phyloP scores from a whole-genome alignment of 148 eudicot species.

The Silene latifolia region DNA sequence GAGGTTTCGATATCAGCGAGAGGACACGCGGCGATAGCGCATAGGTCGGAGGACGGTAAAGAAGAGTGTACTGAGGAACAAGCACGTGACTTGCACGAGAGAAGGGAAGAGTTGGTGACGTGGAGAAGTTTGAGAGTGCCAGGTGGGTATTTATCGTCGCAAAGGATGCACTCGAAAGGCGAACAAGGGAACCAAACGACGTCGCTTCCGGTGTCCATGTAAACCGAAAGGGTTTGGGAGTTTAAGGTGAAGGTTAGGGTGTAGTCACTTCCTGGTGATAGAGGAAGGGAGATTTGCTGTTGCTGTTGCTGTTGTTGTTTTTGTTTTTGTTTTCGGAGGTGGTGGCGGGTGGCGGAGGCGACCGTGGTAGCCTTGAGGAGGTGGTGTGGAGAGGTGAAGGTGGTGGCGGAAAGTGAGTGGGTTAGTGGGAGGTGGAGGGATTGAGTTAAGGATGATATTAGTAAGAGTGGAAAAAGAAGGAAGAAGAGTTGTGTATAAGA shows the following conservation, averaged over 20 bases:
- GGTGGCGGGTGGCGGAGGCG: conserved; percentile 52
- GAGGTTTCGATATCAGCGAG: conserved; percentile 58
- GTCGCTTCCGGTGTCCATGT: conserved; percentile 97
- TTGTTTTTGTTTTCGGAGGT: conserved; percentile 18
- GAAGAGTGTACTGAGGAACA: conserved; percentile 72
- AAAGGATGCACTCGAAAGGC: conserved; percentile 77
- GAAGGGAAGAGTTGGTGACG: conserved; percentile 36
- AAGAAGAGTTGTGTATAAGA: conserved; percentile 2
- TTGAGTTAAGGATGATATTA: conserved; percentile 17
- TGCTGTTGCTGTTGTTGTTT: conserved; percentile 20
- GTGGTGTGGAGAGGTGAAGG: conserved; percentile 49
- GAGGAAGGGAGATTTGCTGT: conserved; percentile 78
- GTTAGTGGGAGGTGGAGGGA: conserved; percentile 42
- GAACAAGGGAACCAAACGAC: conserved; percentile 87
- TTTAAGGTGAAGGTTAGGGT: conserved; percentile 66
- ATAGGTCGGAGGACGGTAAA: conserved; percentile 65
- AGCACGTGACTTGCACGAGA: conserved; percentile 66
- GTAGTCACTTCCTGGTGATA: conserved; percentile 76
- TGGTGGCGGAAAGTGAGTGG: conserved; percentile 55
- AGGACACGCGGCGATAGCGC: conserved; percentile 75
- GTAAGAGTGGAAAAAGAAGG: conserved; percentile 16
- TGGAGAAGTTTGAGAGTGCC: conserved; percentile 45
- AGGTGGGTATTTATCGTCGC: conserved; percentile 62
- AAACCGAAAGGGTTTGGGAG: conserved; percentile 53
- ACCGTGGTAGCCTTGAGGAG: conserved; percentile 71